Conservation (phyloP, 2,329 filamentous ascomycete species). For the Amesomyces nigricolor region DNA sequence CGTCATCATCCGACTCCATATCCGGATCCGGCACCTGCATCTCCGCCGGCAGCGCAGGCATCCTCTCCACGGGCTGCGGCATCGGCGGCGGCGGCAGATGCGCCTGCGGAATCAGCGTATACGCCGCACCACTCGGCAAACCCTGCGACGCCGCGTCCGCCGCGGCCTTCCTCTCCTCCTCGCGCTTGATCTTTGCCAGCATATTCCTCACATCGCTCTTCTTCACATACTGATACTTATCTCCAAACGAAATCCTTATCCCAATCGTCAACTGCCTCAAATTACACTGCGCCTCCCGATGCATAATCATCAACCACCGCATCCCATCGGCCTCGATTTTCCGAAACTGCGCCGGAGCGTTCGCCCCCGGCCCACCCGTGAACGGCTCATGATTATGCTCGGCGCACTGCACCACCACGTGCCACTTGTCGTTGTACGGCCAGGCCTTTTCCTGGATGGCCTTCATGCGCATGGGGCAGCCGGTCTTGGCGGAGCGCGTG, state of each 20-base stretch:
- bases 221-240: constrained; percentile 31
- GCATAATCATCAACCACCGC: constrained; percentile 29
- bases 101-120: constrained; percentile 23
- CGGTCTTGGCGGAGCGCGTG: constrained; percentile 26
- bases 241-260: constrained; percentile 27
- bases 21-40: constrained; percentile 28
- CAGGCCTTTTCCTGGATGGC: constrained; percentile 27
- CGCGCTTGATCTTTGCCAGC: constrained; percentile 29
- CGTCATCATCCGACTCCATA: constrained; percentile 27
- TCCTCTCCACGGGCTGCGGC: constrained; percentile 20
- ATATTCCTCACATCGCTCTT: constrained; percentile 28
- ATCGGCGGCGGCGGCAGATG: constrained; percentile 24
- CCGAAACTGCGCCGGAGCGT: constrained; percentile 27
- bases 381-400: constrained; percentile 30
- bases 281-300: constrained; percentile 27
- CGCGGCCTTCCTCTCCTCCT: constrained; percentile 26
- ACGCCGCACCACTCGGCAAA: constrained; percentile 20
- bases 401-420: constrained; percentile 27
- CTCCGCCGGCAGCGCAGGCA: constrained; percentile 24
- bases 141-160: constrained; percentile 19
- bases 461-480: constrained; percentile 29
- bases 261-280: constrained; percentile 29
- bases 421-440: constrained; percentile 30
- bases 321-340: constrained; percentile 28
- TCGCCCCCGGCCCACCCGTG: constrained; percentile 24